Base-by-base conservation (phyloP, 83 land plant genomes). In the Isoetes engelmannii region DNA sequence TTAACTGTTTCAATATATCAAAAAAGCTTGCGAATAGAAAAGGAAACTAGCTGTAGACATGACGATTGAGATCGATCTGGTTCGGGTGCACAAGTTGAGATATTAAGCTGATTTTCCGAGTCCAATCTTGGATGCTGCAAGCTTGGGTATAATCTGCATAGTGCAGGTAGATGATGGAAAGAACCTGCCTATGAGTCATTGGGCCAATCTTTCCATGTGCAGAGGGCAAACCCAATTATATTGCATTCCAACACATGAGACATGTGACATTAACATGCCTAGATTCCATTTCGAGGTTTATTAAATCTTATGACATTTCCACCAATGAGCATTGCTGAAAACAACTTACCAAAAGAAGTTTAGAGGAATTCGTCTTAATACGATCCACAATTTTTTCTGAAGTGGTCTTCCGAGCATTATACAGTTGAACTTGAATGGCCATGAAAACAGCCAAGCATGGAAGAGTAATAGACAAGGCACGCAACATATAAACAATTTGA, bases 331-430 rank as follows among this genome's bases (percentile, higher is more conserved):
- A 70, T 57, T 4, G 42, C 65, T 7, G 41, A 47, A 57, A 67
- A 15, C 64, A 20, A 7, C 69, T 76, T 80, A 93, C 98, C 90
- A 87, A 65, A 60, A 93, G 81, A 15, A 93, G 82, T 17, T 84
- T 85, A 59, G 85, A 83, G 5, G 80, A 73, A 68, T 71, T 71
- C 82, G 62, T 65, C 45, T 63, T 60, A 7, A 74, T 8, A 47
- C 67, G 72, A 56, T 79, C 82, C 41, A 63, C 43, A 15, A 82
- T 61, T 57, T 53, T 71, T 46, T 79, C 78, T 7, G 67, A 58
- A 58, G 69, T 57, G 20, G 15, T 48, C 68, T 54, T 57, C 19
- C 57, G 5, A 17, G 71, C 28, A 67, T 69, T 67, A 19, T 67
- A 47, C 12, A 65, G 21, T 3, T 48, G 47, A 45, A 44, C 48